phyloP scores from a whole-genome alignment of 805 yeast species.

The Candida ipomoeae region DNA sequence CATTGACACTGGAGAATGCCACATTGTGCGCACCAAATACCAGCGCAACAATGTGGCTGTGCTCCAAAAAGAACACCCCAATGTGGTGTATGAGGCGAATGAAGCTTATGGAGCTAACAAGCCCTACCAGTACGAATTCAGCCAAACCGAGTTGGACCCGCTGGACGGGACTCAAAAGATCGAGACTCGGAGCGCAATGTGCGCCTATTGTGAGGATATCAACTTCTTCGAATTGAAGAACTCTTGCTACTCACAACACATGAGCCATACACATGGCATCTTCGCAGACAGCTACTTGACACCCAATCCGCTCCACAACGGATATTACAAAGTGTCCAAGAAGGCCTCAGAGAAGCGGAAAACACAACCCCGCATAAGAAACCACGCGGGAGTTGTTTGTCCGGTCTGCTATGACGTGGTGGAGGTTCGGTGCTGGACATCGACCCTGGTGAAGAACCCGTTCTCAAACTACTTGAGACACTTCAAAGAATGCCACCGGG shows the following conservation, averaged over 20 bases:
- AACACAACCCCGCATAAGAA: constrained; percentile 20
- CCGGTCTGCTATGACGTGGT: constrained; percentile 26
- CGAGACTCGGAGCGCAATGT: constrained; percentile 29
- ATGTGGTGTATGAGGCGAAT: constrained; percentile 12
- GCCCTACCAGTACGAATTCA: constrained; percentile 19
- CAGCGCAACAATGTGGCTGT: background rate
- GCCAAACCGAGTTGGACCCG: constrained; percentile 11
- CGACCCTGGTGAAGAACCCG: constrained; percentile 15
- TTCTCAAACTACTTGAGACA: constrained; percentile 18
- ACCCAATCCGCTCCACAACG: constrained; percentile 28
- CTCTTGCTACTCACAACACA: constrained; percentile 33
- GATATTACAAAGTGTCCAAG: constrained; percentile 20
- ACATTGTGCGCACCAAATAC: no score
- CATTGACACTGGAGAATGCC: no score
- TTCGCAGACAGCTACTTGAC: constrained; percentile 25
- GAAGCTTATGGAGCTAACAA: constrained; percentile 3
- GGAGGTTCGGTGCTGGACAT: constrained; percentile 19
- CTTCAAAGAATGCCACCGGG: constrained; percentile 16
- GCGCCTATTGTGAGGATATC: constrained; percentile 31
- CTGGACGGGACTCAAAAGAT: constrained; percentile 3
- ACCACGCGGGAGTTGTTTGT: constrained; percentile 27
- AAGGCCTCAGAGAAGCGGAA: constrained; percentile 16
- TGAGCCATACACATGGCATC: constrained; percentile 33
- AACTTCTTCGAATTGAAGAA: constrained; percentile 29
- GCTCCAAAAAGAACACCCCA: constrained; percentile 1